These are phyloP conservation scores for Taphrina populina DNA, from an alignment of 1,139 yeast genomes.

Conservation along the genomic window DNA sequence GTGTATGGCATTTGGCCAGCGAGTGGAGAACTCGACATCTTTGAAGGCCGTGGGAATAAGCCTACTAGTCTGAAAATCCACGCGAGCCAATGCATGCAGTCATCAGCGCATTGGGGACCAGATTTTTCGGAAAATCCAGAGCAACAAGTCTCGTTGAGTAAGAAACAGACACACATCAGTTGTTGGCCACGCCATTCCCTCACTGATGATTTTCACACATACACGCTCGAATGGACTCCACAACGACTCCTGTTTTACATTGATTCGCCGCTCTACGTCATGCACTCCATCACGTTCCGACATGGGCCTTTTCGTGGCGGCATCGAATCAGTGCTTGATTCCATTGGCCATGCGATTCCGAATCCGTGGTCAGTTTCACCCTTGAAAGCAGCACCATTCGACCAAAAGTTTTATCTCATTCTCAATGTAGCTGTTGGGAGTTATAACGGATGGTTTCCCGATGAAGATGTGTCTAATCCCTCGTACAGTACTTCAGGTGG, in stretches of 20 bases:
- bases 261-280: conserved; percentile 38
- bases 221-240: conserved; percentile 38
- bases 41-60: conserved; percentile 38
- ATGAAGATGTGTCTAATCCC: conserved; percentile 36
- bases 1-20: conserved; percentile 39
- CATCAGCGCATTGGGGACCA: conserved; percentile 38
- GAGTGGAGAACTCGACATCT: conserved; percentile 38
- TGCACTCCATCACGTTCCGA: conserved; percentile 35
- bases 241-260: conserved; percentile 37
- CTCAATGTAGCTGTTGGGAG: conserved; percentile 39
- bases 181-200: conserved; percentile 35
- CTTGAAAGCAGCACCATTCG: conserved; percentile 37
- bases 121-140: conserved; percentile 23
- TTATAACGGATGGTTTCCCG: conserved; percentile 38
- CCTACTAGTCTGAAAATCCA: conserved; percentile 27
- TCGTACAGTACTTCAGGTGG: conserved; percentile 30
- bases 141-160: conserved; percentile 27
- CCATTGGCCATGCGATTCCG: conserved; percentile 33
- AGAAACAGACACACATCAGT: conserved; percentile 14
- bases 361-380: conserved; percentile 38
- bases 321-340: conserved; percentile 35
- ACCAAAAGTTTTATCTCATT: conserved; percentile 38
- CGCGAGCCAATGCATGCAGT: conserved; percentile 36
- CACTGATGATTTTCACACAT: conserved; percentile 36
- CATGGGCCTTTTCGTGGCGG: conserved; percentile 35